phyloP scores from a whole-genome alignment of 768 basidiomycete genomes.

The Lyophyllum semitale region DNA sequence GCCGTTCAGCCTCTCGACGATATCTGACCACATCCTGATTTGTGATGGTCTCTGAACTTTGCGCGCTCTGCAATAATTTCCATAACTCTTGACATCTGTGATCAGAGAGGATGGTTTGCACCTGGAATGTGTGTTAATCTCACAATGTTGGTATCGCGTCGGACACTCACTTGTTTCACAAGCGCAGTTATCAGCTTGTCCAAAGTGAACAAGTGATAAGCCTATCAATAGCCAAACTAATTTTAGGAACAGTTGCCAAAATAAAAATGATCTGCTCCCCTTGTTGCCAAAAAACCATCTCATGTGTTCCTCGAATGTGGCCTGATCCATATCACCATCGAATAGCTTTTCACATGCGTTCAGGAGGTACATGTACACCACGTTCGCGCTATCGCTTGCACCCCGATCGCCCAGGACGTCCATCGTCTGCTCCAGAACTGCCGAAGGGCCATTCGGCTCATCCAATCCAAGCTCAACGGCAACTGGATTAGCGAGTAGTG shows the following conservation, averaged over 20 bases:
- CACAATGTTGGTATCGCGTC: conserved; percentile 1
- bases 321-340: conserved; percentile 88
- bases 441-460: conserved; percentile 76
- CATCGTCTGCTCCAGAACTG: conserved; percentile 67
- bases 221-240: conserved; percentile 50
- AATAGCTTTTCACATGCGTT: conserved; percentile 93
- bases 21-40: conserved; percentile 74
- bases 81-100: conserved; percentile 86
- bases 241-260: conserved; percentile 6
- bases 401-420: conserved; percentile 56
- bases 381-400: conserved; percentile 51
- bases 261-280: conserved; percentile 33
- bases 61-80: conserved; percentile 68
- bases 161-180: conserved; percentile 78
- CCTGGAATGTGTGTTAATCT: conserved; percentile 42
- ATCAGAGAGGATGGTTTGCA: conserved; percentile 84
- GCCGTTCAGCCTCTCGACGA: conserved; percentile 76
- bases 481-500: conserved; percentile 74
- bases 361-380: conserved; percentile 87
- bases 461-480: conserved; percentile 85
- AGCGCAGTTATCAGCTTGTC: conserved; percentile 90
- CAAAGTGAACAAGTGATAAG: conserved; percentile 89
- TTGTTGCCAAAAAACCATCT: conserved; percentile 91
- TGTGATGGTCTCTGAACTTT: conserved; percentile 51
- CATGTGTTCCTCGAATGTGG: conserved; percentile 94